Percentiles rank a stretch among this genome's conserved stretches.
phyloP scores from a whole-genome alignment of 2,329 filamentous ascomycete genomes.

The Fusarium sp. region DNA sequence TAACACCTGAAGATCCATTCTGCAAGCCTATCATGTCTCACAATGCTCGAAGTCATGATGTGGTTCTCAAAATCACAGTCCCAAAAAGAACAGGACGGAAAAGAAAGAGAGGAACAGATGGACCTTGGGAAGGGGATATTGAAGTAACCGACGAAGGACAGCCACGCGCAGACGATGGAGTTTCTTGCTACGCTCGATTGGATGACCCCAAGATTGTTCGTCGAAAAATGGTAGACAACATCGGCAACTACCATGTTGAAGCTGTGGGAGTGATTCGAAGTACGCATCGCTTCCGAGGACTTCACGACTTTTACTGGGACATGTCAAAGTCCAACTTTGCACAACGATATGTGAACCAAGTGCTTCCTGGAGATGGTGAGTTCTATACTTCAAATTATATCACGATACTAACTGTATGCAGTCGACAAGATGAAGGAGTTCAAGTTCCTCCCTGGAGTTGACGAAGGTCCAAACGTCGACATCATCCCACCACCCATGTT shows the following conservation, averaged over 20 bases:
- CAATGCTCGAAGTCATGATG: slow-evolving; percentile 80
- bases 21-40: slow-evolving; percentile 82
- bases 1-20: slow-evolving; percentile 83
- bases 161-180: slow-evolving; percentile 34
- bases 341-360: slow-evolving; percentile 74
- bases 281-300: slow-evolving; percentile 87
- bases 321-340: slow-evolving; percentile 76
- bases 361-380: slow-evolving; percentile 77
- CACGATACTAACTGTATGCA: slow-evolving; percentile 37
- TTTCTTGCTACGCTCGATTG: slow-evolving; percentile 58
- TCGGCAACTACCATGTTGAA: slow-evolving; percentile 72
- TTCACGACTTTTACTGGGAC: slow-evolving; percentile 89
- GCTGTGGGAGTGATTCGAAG: slow-evolving; percentile 78
- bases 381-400: neutral
- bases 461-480: slow-evolving; percentile 70
- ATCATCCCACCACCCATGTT: slow-evolving; percentile 85
- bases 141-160: slow-evolving; percentile 46
- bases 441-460: slow-evolving; percentile 71
- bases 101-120: slow-evolving; percentile 80
- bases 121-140: slow-evolving; percentile 66
- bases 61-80: slow-evolving; percentile 86
- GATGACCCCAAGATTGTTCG: slow-evolving; percentile 68
- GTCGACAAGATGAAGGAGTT: slow-evolving; percentile 69
- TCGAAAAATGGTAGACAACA: slow-evolving; percentile 76
- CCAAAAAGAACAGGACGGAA: slow-evolving; percentile 89